Percentiles rank a stretch among this genome's conserved stretches.
Conservation (phyloP, 1,284 basidiomycete species). For the Sporisorium exsertum region DNA sequence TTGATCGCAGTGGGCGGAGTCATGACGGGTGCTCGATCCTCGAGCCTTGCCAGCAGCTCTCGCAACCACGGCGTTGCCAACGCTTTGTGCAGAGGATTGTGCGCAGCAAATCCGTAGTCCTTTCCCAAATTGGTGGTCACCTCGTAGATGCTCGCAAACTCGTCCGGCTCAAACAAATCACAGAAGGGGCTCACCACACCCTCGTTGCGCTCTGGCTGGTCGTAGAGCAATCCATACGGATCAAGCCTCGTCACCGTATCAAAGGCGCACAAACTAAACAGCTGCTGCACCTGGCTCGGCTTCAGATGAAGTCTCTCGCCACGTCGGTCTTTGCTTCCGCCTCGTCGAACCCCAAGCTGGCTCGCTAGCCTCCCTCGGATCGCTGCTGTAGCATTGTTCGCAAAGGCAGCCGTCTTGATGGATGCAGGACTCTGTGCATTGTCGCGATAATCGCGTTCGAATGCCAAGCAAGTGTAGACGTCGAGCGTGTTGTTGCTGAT, state of each 20-base stretch:
- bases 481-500: slow-evolving; percentile 49
- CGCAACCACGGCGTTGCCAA: slow-evolving; percentile 45
- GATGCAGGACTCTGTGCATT: slow-evolving; percentile 30
- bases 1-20: slow-evolving; percentile 46
- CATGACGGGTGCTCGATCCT: slow-evolving; percentile 29
- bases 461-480: slow-evolving; percentile 44
- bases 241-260: slow-evolving; percentile 43
- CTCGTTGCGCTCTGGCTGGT: slow-evolving; percentile 20
- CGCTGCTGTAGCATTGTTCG: slow-evolving; percentile 19
- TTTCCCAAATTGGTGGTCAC: slow-evolving; percentile 36
- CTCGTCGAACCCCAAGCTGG: slow-evolving; percentile 22
- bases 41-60: slow-evolving; percentile 31
- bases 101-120: slow-evolving; percentile 35
- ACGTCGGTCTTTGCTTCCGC: slow-evolving; percentile 28
- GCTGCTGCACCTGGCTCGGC: slow-evolving; percentile 34
- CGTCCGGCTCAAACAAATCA: slow-evolving; percentile 24
- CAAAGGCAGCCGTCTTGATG: slow-evolving; percentile 21
- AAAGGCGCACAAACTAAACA: slow-evolving; percentile 46
- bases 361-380: slow-evolving; percentile 27
- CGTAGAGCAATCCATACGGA: slow-evolving; percentile 28
- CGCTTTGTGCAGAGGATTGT: slow-evolving; percentile 29
- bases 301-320: slow-evolving; percentile 32
- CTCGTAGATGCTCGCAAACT: slow-evolving; percentile 37
- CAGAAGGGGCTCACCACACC: slow-evolving; percentile 37
- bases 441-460: slow-evolving; percentile 35